Conservation (phyloP, 768 basidiomycete species). For the Myochromella boudieri region DNA sequence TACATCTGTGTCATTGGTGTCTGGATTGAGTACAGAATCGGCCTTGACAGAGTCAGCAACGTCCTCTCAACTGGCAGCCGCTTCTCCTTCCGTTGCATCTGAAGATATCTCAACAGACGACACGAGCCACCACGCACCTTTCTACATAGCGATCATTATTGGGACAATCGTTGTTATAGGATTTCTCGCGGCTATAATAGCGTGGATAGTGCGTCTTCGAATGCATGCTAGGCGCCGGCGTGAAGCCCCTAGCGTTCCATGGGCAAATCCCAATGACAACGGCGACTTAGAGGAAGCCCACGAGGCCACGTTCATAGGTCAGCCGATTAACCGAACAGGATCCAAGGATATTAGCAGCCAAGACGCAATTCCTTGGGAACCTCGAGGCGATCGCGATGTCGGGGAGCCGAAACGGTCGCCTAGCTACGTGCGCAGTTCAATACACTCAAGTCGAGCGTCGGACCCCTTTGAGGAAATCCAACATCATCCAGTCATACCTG, state of each 20-base stretch:
- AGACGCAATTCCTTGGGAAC: slow-evolving; percentile 32
- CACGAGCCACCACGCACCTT: slow-evolving; percentile 32
- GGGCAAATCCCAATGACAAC: slow-evolving; percentile 28
- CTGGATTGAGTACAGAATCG: neutral
- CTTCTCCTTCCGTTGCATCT: slow-evolving; percentile 8
- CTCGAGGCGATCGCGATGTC: slow-evolving; percentile 40
- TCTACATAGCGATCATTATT: slow-evolving; percentile 52
- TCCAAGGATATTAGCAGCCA: slow-evolving; percentile 24
- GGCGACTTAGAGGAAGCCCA: slow-evolving; percentile 22
- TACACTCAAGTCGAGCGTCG: slow-evolving; percentile 17
- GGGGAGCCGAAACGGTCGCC: slow-evolving; percentile 38
- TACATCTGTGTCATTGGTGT: neutral
- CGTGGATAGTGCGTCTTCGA: slow-evolving; percentile 47
- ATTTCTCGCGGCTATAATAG: slow-evolving; percentile 44
- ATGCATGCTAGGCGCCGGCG: slow-evolving; percentile 32
- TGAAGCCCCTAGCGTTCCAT: slow-evolving; percentile 34
- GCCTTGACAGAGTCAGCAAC: slow-evolving; percentile 5
- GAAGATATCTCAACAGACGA: slow-evolving; percentile 1
- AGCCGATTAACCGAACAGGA: slow-evolving; percentile 20
- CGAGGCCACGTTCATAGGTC: slow-evolving; percentile 19
- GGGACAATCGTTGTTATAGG: slow-evolving; percentile 46
- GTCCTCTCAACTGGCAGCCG: slow-evolving; percentile 4
- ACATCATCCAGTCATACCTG: slow-evolving; percentile 20
- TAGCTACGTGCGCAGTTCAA: slow-evolving; percentile 23
- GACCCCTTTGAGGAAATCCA: slow-evolving; percentile 20